These are phyloP conservation scores for Saccharomycopsis phalli DNA, from an alignment of 1,139 yeast species.

Conservation along the genomic window DNA sequence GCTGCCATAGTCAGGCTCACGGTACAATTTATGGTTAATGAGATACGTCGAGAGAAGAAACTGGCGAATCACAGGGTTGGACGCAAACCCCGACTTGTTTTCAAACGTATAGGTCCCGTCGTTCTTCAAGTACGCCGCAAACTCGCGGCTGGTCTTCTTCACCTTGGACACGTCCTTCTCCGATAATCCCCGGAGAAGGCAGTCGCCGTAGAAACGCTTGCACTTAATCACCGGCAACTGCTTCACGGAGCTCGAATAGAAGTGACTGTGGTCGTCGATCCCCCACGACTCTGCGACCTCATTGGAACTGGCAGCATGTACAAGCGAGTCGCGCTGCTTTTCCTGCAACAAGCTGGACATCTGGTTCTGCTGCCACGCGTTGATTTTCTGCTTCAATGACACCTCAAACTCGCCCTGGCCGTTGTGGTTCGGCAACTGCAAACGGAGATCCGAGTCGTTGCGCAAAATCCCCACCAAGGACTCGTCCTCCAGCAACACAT, in stretches of 20 bases:
- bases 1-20: not conserved
- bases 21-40: constrained; percentile 5
- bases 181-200: constrained; percentile 9
- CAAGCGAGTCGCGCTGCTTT: not conserved
- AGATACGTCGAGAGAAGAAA: constrained; percentile 8
- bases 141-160: constrained; percentile 5
- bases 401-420: constrained; percentile 7
- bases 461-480: constrained; percentile 3
- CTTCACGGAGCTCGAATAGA: constrained; percentile 4
- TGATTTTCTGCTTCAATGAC: constrained; percentile 12
- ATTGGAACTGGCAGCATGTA: not conserved
- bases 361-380: constrained; percentile 18
- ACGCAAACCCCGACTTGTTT: constrained; percentile 2
- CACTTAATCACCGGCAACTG: not conserved
- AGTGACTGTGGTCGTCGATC: constrained; percentile 12
- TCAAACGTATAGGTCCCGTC: constrained; percentile 1
- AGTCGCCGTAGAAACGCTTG: constrained; percentile 19
- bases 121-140: constrained; percentile 2
- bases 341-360: constrained; percentile 5
- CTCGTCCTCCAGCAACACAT: constrained; percentile 1
- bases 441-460: not conserved
- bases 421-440: constrained; percentile 10
- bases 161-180: constrained; percentile 13
- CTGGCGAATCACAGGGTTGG: constrained; percentile 5
- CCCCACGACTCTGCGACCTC: constrained; percentile 14